These are phyloP conservation scores for Seminavis robusta DNA, from an alignment of 108 stramenopile species.

Conservation along the genomic window DNA sequence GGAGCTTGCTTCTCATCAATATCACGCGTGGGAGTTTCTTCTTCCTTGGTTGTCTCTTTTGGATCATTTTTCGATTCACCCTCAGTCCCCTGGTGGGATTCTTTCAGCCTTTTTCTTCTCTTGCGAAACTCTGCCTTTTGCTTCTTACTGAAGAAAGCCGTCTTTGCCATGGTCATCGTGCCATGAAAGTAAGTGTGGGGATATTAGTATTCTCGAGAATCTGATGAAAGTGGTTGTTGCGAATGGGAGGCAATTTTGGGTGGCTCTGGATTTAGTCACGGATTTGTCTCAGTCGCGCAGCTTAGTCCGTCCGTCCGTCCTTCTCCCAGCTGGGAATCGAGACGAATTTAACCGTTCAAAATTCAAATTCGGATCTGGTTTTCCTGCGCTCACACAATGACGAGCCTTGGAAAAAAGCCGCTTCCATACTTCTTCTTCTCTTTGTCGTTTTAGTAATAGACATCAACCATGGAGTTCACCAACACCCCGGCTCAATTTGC, in stretches of 20 bases:
- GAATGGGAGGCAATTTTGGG: too few relatives aligned
- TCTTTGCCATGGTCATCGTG: slow-evolving; percentile 22
- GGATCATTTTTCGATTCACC: too few relatives aligned
- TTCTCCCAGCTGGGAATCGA: too few relatives aligned
- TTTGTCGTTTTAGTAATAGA: not conserved
- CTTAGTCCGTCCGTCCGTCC: too few relatives aligned
- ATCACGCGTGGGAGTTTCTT: slow-evolving; percentile 5
- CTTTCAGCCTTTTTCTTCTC: slow-evolving; percentile 50
- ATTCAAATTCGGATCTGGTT: too few relatives aligned
- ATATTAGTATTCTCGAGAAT: not conserved
- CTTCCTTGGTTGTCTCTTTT: not conserved
- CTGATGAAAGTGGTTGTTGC: too few relatives aligned
- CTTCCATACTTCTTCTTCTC: not conserved
- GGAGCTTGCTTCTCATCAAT: not conserved
- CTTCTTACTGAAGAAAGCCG: slow-evolving; percentile 63
- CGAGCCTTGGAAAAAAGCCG: too few relatives aligned
- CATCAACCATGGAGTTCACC: not conserved
- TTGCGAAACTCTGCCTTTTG: slow-evolving; percentile 69
- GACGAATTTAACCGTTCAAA: too few relatives aligned
- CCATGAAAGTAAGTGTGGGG: not conserved
- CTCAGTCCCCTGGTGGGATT: slow-evolving; percentile 9
- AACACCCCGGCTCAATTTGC: slow-evolving; percentile 25
- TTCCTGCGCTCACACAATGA: too few relatives aligned
- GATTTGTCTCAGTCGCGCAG: too few relatives aligned
- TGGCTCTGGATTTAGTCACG: too few relatives aligned